phyloP scores from a whole-genome alignment of 129 eudicot genomes.

The Daucus carota region DNA sequence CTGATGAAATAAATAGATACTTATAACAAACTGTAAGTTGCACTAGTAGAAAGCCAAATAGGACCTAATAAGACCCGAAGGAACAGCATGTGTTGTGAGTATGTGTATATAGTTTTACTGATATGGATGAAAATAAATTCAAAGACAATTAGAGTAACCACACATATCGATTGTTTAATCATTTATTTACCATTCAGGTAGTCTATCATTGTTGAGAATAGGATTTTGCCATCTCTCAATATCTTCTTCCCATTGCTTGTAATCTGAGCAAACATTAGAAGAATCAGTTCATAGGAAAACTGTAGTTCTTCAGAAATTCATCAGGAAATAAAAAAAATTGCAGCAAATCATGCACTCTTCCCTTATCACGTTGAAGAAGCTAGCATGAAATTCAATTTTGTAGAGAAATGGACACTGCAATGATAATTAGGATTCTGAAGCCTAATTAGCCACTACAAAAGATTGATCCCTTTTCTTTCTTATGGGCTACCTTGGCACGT shows the following conservation, averaged over 20 bases:
- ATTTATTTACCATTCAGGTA: constrained; percentile 82
- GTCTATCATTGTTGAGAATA: constrained; percentile 55
- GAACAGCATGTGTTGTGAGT: neutral
- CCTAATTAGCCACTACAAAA: neutral
- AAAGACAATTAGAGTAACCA: neutral
- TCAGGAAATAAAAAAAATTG: neutral
- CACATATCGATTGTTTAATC: neutral
- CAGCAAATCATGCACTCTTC: neutral
- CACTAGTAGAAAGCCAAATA: neutral
- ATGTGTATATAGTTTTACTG: neutral
- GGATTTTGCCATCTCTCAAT: constrained; percentile 96
- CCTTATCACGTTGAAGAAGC: neutral
- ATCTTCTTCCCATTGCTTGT: constrained; percentile 93
- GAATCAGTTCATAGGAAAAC: neutral
- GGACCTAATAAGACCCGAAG: neutral
- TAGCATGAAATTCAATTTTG: neutral
- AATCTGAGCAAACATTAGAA: constrained; percentile 36
- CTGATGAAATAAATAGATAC: neutral
- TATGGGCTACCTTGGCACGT: neutral
- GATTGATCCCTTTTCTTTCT: neutral
- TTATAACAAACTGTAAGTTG: neutral
- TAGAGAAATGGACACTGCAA: neutral
- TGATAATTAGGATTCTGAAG: neutral
- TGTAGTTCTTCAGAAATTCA: neutral
- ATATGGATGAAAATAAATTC: neutral